Base-by-base conservation (phyloP, 2,329 filamentous ascomycete species). In the Cladophialophora immunda region DNA sequence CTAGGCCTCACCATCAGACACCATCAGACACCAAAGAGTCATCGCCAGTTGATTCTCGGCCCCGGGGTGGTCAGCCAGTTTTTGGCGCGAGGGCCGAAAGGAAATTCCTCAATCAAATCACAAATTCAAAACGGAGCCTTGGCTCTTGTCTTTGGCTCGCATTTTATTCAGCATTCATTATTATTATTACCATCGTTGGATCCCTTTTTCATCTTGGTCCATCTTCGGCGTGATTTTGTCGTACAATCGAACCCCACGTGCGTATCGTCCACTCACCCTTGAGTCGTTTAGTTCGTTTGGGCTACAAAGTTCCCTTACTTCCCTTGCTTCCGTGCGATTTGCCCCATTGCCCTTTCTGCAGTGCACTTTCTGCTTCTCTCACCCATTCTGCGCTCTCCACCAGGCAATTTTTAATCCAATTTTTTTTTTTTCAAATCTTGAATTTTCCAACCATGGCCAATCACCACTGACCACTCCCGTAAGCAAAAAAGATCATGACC, bases 91-190 rank as follows among this genome's bases (percentile, higher is more conserved):
- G 22, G 19, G 45, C 45, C 45, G 45, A 50, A 50, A 50, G 19
- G 19, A 25, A 50, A 50, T 25, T 50, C 19, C 4, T 50, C 45
- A 50, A 50, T 50, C 45, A 50, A 50, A 50, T 50, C 45, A 50
- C 19, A 50, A 50, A 50, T 22, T 50, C 45, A 6, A 22, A 11
- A 15, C 9, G 19, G 7, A 9, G 2, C 41, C 41, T 25, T 47
- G 3, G 45, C 38, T 41, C 5, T 8, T 19, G n/a, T 5, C 17
- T 17, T 41, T 19, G 38, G 38, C n/a, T 41, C 38, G n/a, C 38
- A 11, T 41, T 41, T 41, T 19, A 41, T 41, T 19, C 38, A 41
- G 38, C 38, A 41, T 41, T 41, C 38, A 41, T 41, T 41, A 34
- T 34, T 34, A 41, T 41, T 41, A n/a, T 41, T 41, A 5, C 7